A percentile compares a stretch with the other conserved stretches of the same genome.
phyloP scores from a whole-genome alignment of 2,329 filamentous ascomycete genomes.

The Penicillium palitans region DNA sequence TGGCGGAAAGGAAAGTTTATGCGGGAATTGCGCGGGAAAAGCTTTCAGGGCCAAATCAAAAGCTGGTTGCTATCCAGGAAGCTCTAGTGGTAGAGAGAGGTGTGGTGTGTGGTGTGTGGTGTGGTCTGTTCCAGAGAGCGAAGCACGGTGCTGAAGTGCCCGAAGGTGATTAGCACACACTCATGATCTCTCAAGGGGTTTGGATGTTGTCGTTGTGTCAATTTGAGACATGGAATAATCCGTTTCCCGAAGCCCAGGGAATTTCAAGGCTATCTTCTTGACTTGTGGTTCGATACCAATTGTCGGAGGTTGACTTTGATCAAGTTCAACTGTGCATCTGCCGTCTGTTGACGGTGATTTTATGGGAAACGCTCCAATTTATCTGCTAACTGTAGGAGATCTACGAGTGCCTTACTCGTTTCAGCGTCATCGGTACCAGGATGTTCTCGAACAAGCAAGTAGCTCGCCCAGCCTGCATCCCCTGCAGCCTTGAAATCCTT shows the following conservation, averaged over 20 bases:
- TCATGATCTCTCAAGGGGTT: neutral
- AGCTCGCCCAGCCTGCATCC: conserved; percentile 42
- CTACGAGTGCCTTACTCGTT: neutral
- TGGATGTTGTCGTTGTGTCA: neutral
- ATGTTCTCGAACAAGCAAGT: conserved; percentile 31
- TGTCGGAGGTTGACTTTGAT: neutral
- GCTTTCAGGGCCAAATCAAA: too few species aligned
- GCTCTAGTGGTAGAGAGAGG: too few species aligned
- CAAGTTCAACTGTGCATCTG: neutral
- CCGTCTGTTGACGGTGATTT: neutral
- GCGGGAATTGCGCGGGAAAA: too few species aligned
- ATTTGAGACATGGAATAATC: neutral
- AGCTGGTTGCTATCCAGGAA: neutral
- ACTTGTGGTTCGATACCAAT: neutral
- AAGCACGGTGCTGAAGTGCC: neutral
- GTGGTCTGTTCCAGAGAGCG: neutral
- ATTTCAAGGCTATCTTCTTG: neutral
- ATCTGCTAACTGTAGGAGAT: neutral
- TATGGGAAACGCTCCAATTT: neutral
- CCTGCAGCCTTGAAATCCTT: conserved; percentile 45
- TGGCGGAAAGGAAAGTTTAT: neutral
- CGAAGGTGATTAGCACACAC: neutral
- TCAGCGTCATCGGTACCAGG: neutral
- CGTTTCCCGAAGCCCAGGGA: neutral
- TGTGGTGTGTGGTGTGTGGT: neutral